Evolutionary conservation across 257 asterid species (phyloP), one percentile per base, ranked within the genome.

Genomic region (Scutellaria galericulata): DNA sequence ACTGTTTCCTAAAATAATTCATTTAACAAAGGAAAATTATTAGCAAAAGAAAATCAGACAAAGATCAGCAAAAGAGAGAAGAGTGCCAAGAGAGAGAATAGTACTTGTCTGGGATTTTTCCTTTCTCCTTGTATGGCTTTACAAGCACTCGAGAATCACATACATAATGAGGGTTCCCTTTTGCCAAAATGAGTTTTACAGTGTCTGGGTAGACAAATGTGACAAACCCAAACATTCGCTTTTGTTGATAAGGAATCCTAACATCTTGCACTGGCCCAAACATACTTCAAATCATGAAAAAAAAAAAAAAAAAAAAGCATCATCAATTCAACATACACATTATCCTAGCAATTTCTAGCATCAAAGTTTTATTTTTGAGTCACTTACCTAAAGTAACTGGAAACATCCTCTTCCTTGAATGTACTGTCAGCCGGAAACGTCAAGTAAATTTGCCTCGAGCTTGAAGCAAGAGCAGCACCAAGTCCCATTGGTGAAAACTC

Each of bases 131-230:
- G 88, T 93, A 90, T 1, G 97, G 97, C 61, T 93, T 93, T 37
- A 90, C 98, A 7, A 93, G 97, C 80, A 93, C 98, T 0, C 98
- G 95, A 60, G 90, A 93, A 83, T 87, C 98, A 52, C 98, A 90
- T 35, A 93, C 95, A 5, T 80, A 90, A 78, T 93, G 98, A 9
- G 97, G 98, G 80, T 93, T 93, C 53, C 97, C 93, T 75, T 87
- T 93, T 2, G 95, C 89, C 83, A 93, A 74, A 69, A 93, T 90
- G 79, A 72, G 92, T 79, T 87, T 87, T 64, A 90, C 98, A 0
- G 98, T 93, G 70, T 93, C 97, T 0, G 98, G 86, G 69, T 79
- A 86, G 76, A 78, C 81, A 84, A 93, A 90, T 0, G 98, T 88
- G n/a, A 93, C 96, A 64, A 93, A 93, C 9, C 98, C 98, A 71